These are phyloP conservation scores for Lentinula sp. DNA, from an alignment of 768 basidiomycete species.

Conservation along the genomic window DNA sequence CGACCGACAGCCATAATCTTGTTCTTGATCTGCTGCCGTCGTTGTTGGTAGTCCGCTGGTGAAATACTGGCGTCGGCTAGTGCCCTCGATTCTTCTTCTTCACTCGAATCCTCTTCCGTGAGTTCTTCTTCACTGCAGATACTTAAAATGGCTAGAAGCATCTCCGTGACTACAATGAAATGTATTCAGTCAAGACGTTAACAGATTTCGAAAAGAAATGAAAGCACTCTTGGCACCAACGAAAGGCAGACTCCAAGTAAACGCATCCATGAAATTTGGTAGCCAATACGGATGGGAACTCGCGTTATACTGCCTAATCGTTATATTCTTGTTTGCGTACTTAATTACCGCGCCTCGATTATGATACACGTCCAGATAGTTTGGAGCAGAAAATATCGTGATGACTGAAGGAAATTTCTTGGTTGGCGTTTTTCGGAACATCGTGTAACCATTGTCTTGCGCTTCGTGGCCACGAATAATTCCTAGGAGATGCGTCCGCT, in stretches of 20 bases:
- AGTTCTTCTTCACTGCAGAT: constrained; percentile 94
- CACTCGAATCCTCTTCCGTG: constrained; percentile 42
- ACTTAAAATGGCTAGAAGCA: constrained; percentile 91
- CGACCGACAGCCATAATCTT: constrained; percentile 91
- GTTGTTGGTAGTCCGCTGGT: constrained; percentile 39
- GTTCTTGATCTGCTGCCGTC: constrained; percentile 80
- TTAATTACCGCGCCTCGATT: constrained; percentile 97
- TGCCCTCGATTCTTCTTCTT: constrained; percentile 24
- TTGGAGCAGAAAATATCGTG: constrained; percentile 96
- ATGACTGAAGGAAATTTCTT: constrained; percentile 96
- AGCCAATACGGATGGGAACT: constrained; percentile 90
- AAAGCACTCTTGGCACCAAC: constrained; percentile 87
- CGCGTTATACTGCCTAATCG: constrained; percentile 82
- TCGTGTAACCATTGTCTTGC: constrained; percentile 92
- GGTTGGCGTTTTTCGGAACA: constrained; percentile 92
- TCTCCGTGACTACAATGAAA: constrained; percentile 74
- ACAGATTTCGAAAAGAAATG: constrained; percentile 26
- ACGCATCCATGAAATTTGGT: constrained; percentile 97
- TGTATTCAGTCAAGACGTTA: not conserved
- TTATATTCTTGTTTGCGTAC: constrained; percentile 95
- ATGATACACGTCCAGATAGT: constrained; percentile 94
- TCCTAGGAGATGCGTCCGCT: constrained; percentile 85
- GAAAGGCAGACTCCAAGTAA: constrained; percentile 97
- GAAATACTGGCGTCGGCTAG: constrained; percentile 21
- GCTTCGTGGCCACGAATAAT: constrained; percentile 97